Percentiles rank a stretch among this genome's conserved stretches.
Evolutionary conservation across 2,329 filamentous ascomycete species (phyloP).

Genomic region (Aspergillus nomiae): DNA sequence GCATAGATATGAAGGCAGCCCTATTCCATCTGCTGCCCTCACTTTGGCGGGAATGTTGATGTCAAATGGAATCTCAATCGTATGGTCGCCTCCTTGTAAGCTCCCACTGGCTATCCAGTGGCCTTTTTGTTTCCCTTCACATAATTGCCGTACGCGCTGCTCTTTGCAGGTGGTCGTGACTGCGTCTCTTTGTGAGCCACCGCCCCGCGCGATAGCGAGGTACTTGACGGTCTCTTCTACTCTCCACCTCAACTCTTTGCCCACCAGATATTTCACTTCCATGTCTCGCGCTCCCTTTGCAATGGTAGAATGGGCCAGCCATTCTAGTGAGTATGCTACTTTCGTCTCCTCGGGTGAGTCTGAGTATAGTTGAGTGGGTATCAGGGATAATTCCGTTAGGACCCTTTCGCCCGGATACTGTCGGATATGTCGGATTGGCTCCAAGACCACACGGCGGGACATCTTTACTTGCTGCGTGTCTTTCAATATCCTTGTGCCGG

Average conservation of each 20-base stretch:
- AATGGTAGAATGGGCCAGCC: not conserved
- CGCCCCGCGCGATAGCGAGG: not conserved
- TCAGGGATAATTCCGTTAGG: not conserved
- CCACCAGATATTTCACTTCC: slow-evolving; percentile 1
- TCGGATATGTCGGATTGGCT: not conserved
- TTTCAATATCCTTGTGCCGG: not conserved
- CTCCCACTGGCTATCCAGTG: not conserved
- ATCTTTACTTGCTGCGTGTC: not conserved
- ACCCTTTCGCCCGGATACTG: slow-evolving; percentile 2
- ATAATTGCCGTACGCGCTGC: not conserved
- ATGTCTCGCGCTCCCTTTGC: not conserved
- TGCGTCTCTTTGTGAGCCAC: not conserved
- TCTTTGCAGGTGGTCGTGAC: not conserved
- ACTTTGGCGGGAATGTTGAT: not conserved
- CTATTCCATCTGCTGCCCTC: not conserved
- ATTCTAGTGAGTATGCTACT: not conserved
- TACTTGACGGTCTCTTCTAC: not conserved
- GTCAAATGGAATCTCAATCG: not conserved
- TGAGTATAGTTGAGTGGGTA: not conserved
- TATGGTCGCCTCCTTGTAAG: not conserved
- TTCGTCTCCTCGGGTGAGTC: not conserved
- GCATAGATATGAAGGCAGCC: not conserved
- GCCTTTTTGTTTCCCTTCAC: not conserved
- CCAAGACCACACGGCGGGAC: not conserved
- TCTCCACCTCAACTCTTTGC: not conserved